Percentiles rank a stretch among this genome's conserved stretches.
phyloP scores from a whole-genome alignment of 495 filamentous ascomycete species.

The Delitschia confertaspora region DNA sequence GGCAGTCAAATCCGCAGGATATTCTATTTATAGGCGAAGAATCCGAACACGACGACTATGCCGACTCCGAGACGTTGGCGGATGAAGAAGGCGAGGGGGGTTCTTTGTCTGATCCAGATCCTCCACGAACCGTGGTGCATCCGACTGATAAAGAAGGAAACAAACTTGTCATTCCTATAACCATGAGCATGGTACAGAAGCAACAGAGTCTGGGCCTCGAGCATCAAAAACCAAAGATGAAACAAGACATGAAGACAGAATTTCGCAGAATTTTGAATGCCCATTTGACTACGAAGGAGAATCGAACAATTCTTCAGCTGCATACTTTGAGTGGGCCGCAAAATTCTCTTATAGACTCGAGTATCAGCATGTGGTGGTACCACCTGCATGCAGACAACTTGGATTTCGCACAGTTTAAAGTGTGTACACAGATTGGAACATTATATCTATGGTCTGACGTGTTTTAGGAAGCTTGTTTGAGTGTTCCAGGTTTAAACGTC shows the following conservation, averaged over 20 bases:
- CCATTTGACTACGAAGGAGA: constrained; percentile 2
- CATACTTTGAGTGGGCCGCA: constrained; percentile 13
- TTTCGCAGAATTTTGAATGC: constrained; percentile 12
- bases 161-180: constrained; percentile 4
- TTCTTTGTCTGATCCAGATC: not conserved
- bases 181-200: not conserved
- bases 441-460: not conserved
- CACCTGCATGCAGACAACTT: constrained; percentile 9
- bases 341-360: not conserved
- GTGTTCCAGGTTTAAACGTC: constrained; percentile 1
- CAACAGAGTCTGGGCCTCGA: not conserved
- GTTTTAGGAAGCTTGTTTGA: constrained; percentile 7
- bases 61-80: not conserved
- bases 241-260: constrained; percentile 9
- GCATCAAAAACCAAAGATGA: not conserved
- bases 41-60: not conserved
- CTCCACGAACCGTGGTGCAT: not conserved
- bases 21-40: not conserved
- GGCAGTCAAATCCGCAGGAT: not conserved
- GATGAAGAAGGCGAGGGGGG: not conserved
- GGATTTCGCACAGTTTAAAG: constrained; percentile 19
- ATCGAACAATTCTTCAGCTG: constrained; percentile 8
- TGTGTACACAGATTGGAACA: not conserved
- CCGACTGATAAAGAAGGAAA: constrained; percentile 11
- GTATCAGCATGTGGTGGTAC: constrained; percentile 7